Evolutionary conservation across 2,329 filamentous ascomycete species (phyloP), one percentile per base, ranked within the genome.

Genomic region (Alternaria alternata): DNA sequence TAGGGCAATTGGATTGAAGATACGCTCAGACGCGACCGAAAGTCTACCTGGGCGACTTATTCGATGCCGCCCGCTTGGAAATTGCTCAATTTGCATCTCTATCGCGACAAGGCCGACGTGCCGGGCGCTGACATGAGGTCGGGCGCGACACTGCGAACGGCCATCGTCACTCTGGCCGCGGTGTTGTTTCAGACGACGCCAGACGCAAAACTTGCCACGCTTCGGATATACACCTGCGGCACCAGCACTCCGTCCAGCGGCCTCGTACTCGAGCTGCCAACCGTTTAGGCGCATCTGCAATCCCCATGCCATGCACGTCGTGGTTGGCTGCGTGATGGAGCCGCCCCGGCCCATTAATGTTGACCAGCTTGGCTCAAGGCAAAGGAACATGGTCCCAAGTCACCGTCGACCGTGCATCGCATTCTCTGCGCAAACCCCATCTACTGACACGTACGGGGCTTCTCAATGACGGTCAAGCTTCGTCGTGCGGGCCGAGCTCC

Each of bases 391-490:
- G 24, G 52, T 47, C 26, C 38, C 28, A 20, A 16, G 49, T 44
- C 47, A 42, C n/a, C 28, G 63, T 24, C 67, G 64, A 66, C 65
- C 63, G 68, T 71, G 68, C 67, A 57, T 48, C 41, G 55, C 57
- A 57, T 70, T 63, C 67, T 57, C 61, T 67, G 68, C 67, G 65
- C 66, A 68, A 70, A 67, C 69, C 63, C 68, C 58, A 61, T 64
- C 53, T 43, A 60, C 58, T 69, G 69, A 68, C 65, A 67, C 61
- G 56, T 55, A 46, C 59, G 62, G 57, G 42, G 51, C 44, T 39
- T 36, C 57, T 51, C 57, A 55, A 14, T 39, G 38, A 53, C 52
- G 51, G 48, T 47, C 68, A 64, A 61, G 63, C 62, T 61, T 64
- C 51, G 18, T 56, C 51, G 60, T 63, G 63, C 70, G 69, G 71